A percentile compares a stretch with the other conserved stretches of the same genome.
Evolutionary conservation across 805 yeast genomes (phyloP).

Genomic region (Kazachstania taianensis): DNA sequence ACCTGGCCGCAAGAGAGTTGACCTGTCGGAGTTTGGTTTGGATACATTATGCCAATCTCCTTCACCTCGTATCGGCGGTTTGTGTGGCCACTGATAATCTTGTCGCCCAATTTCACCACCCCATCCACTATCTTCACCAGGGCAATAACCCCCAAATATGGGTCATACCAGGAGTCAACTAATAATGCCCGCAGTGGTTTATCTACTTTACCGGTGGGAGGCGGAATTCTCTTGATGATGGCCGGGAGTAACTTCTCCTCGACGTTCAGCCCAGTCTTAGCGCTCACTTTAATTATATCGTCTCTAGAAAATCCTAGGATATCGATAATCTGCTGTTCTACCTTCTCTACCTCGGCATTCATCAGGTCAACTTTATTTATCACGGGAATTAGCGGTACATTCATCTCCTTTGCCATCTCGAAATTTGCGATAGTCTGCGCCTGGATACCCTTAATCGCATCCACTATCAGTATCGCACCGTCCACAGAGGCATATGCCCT

Average conservation of each 20-base stretch:
- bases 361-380: slow-evolving; percentile 87
- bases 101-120: slow-evolving; percentile 58
- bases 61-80: slow-evolving; percentile 70
- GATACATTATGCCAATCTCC: slow-evolving; percentile 93
- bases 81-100: slow-evolving; percentile 68
- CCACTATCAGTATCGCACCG: slow-evolving; percentile 83
- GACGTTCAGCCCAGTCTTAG: slow-evolving; percentile 82
- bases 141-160: slow-evolving; percentile 83
- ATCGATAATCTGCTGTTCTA: slow-evolving; percentile 74
- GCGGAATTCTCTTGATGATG: slow-evolving; percentile 69
- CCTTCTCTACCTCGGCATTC: slow-evolving; percentile 65
- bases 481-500: slow-evolving; percentile 94
- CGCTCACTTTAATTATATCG: slow-evolving; percentile 77
- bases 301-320: slow-evolving; percentile 59
- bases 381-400: slow-evolving; percentile 72
- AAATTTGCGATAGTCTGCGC: slow-evolving; percentile 99
- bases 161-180: slow-evolving; percentile 97
- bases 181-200: slow-evolving; percentile 49
- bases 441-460: slow-evolving; percentile 93
- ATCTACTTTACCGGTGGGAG: slow-evolving; percentile 54
- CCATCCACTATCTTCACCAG: slow-evolving; percentile 84
- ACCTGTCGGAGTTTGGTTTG: slow-evolving; percentile 63
- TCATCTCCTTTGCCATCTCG: slow-evolving; percentile 79
- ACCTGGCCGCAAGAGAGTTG: slow-evolving; percentile 80
- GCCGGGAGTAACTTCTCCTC: slow-evolving; percentile 62